These are phyloP conservation scores for Physcomitrium patens DNA, from an alignment of 225 moss, liverwort and hornwort genomes.

Conservation along the genomic window DNA sequence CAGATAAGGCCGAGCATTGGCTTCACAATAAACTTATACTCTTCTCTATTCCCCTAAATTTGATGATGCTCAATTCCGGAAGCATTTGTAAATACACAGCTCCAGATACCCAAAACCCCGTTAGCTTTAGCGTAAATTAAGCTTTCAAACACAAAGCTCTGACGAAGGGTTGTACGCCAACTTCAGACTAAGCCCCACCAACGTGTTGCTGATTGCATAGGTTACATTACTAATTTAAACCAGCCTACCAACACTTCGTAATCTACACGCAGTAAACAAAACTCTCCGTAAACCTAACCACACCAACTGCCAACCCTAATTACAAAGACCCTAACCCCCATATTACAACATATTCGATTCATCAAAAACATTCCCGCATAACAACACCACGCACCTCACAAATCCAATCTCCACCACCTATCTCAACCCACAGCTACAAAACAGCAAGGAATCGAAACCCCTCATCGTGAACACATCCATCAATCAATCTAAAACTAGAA, in stretches of 20 bases:
- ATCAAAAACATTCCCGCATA: not conserved
- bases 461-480: not conserved
- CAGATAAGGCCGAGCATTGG: not conserved
- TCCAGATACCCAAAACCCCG: not conserved
- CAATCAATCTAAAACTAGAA: not conserved
- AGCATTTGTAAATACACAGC: not conserved
- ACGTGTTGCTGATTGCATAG: not conserved
- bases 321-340: conserved; percentile 9
- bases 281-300: not conserved
- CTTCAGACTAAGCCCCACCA: not conserved
- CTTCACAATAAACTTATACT: not conserved
- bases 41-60: not conserved
- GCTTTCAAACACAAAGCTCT: not conserved
- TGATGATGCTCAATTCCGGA: conserved; percentile 2
- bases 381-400: not conserved
- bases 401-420: not conserved
- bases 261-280: not conserved
- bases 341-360: not conserved
- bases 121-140: not conserved
- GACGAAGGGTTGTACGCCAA: not conserved
- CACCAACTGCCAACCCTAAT: not conserved
- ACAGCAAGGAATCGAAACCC: not conserved
- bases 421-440: not conserved
- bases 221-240: not conserved
- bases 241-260: not conserved